Percentiles rank a stretch among this genome's conserved stretches.
Conservation (phyloP, 192 early-diverging fungal genomes). For the Spizellomyces punctatus region DNA sequence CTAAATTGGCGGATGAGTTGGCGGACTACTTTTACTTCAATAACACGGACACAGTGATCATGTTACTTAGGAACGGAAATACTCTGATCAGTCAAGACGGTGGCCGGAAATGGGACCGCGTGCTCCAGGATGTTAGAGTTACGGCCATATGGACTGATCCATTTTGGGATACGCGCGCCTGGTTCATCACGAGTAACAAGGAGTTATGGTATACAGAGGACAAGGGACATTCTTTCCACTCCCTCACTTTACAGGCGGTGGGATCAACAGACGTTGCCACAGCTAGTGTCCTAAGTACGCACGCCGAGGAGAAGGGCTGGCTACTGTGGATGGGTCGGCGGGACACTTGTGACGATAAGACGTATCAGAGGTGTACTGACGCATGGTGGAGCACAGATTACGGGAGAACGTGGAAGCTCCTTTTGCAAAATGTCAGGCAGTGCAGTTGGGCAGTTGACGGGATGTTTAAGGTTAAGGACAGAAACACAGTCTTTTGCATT, state of each 20-base stretch:
- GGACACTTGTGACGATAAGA: no score
- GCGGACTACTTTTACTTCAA: slow-evolving; percentile 53
- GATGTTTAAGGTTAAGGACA: slow-evolving; percentile 55
- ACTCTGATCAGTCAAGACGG: slow-evolving; percentile 26
- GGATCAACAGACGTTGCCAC: no score
- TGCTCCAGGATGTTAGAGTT: slow-evolving; percentile 1
- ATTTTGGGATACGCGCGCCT: not conserved
- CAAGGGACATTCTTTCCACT: no score
- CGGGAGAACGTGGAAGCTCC: not conserved
- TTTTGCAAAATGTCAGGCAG: slow-evolving; percentile 63
- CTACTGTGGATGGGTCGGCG: not conserved
- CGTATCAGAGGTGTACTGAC: not conserved
- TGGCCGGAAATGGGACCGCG: slow-evolving; percentile 35
- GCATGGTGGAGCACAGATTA: not conserved
- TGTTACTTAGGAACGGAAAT: not conserved
- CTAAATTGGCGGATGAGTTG: not conserved
- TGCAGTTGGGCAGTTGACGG: slow-evolving; percentile 72
- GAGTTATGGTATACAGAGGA: no score
- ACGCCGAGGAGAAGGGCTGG: not conserved
- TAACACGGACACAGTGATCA: slow-evolving; percentile 31
- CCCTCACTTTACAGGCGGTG: no score
- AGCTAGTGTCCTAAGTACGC: not conserved
- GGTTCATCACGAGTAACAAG: no score
- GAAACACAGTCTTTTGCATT: slow-evolving; percentile 77
- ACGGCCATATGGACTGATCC: not conserved